Evolutionary conservation across 805 yeast genomes (phyloP).

Genomic region (Jamesozyma lodderae): DNA sequence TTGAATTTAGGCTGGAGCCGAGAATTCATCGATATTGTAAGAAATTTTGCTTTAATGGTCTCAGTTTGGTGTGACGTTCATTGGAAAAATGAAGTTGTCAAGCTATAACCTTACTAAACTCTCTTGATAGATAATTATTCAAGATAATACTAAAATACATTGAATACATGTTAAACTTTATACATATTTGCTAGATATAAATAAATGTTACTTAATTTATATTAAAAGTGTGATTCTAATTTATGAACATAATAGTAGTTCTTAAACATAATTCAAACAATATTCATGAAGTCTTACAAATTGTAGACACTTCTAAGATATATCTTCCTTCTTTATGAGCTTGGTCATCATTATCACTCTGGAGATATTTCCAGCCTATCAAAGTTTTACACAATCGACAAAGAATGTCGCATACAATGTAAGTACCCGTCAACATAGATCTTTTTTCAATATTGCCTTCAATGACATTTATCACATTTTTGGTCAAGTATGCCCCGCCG

Average conservation of each 20-base stretch:
- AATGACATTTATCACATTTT: conserved; percentile 38
- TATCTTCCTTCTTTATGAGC: conserved; percentile 53
- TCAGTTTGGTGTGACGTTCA: conserved; percentile 63
- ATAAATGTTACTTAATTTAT: not conserved
- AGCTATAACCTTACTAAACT: too few relatives aligned
- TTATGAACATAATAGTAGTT: too few relatives aligned
- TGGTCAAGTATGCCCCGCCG: conserved; percentile 51
- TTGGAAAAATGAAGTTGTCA: conserved; percentile 37
- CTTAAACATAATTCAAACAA: too few relatives aligned
- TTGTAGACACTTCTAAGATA: conserved; percentile 38
- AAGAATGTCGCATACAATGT: conserved; percentile 45
- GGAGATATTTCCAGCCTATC: conserved; percentile 58
- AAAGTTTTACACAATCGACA: conserved; percentile 47
- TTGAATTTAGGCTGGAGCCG: conserved; percentile 59
- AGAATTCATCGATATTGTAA: conserved; percentile 49
- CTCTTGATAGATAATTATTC: not conserved
- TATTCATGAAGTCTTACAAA: too few relatives aligned
- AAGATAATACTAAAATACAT: too few relatives aligned
- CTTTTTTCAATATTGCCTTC: conserved; percentile 33
- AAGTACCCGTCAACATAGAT: conserved; percentile 52
- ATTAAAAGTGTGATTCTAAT: too few relatives aligned
- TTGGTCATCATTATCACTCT: conserved; percentile 38
- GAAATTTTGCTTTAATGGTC: conserved; percentile 55
- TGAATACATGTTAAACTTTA: not conserved
- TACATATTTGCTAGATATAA: not conserved